Evolutionary conservation across 2,329 filamentous ascomycete species (phyloP).

Genomic region (Pseudogymnoascus sp.): DNA sequence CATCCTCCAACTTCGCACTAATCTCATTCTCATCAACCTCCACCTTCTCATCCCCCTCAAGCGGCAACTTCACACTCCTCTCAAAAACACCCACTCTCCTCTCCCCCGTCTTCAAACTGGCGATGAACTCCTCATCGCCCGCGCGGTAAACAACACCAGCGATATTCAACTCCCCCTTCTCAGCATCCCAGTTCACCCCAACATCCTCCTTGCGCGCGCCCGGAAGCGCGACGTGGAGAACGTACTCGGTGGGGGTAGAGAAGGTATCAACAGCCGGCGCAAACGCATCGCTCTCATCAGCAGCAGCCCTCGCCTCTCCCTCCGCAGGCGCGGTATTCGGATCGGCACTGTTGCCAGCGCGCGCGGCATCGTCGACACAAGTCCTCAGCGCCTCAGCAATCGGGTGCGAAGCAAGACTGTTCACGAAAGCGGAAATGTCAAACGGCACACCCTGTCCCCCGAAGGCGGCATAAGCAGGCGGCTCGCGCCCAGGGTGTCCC

Average conservation of each 20-base stretch:
- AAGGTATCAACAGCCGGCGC: slow-evolving; percentile 67
- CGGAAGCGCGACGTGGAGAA: slow-evolving; percentile 65
- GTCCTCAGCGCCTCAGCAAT: slow-evolving; percentile 22
- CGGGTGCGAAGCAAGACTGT: slow-evolving; percentile 21
- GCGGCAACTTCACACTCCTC: slow-evolving; percentile 55
- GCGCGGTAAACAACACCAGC: slow-evolving; percentile 66
- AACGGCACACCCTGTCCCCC: slow-evolving; percentile 17
- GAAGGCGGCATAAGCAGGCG: slow-evolving; percentile 17
- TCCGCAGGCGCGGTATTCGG: slow-evolving; percentile 13
- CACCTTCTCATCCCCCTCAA: slow-evolving; percentile 41
- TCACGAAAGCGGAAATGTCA: slow-evolving; percentile 22
- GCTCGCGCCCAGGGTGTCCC: slow-evolving; percentile 14
- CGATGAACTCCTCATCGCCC: slow-evolving; percentile 59
- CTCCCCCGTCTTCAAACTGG: slow-evolving; percentile 52
- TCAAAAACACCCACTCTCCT: slow-evolving; percentile 68
- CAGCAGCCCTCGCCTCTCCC: slow-evolving; percentile 14
- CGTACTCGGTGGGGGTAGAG: slow-evolving; percentile 53
- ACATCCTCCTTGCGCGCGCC: slow-evolving; percentile 74
- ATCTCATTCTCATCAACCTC: slow-evolving; percentile 60
- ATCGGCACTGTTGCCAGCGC: slow-evolving; percentile 11
- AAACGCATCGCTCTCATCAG: slow-evolving; percentile 37
- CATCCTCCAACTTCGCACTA: slow-evolving; percentile 69
- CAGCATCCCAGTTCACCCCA: slow-evolving; percentile 65
- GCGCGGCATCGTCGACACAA: slow-evolving; percentile 20
- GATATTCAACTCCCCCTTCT: slow-evolving; percentile 56